These are phyloP conservation scores for Trifolium repens DNA, from an alignment of 306 rosid genomes.

Conservation along the genomic window DNA sequence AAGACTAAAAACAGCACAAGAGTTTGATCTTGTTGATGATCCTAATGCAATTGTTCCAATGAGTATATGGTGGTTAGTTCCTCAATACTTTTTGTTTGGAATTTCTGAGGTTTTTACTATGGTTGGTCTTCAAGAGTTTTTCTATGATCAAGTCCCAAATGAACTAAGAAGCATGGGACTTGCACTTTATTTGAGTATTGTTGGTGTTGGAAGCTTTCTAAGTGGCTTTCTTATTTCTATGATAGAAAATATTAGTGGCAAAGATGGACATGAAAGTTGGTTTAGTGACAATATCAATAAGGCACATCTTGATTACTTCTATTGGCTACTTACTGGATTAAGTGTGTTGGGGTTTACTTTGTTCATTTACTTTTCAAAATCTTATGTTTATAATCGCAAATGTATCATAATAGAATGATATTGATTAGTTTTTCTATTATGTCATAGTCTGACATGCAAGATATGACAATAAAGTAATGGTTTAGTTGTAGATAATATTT, in stretches of 20 bases:
- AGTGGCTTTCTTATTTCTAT: conserved; percentile 65
- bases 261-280: conserved; percentile 57
- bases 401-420: background rate
- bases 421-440: background rate
- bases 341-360: conserved; percentile 40
- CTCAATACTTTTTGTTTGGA: conserved; percentile 53
- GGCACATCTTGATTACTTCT: conserved; percentile 79
- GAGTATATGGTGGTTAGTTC: conserved; percentile 80
- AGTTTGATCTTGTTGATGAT: conserved; percentile 57
- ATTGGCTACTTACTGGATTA: conserved; percentile 63
- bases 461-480: too few species aligned
- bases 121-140: background rate
- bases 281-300: conserved; percentile 63
- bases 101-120: background rate
- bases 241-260: conserved; percentile 46
- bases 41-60: conserved; percentile 64
- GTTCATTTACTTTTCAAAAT: conserved; percentile 42
- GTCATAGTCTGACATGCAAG: background rate
- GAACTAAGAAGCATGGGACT: conserved; percentile 4
- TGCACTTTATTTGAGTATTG: conserved; percentile 48
- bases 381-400: conserved; percentile 36
- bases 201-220: conserved; percentile 69
- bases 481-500: too few species aligned
- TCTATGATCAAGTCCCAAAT: conserved; percentile 1
- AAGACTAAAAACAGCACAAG: conserved; percentile 63